Base-by-base conservation (phyloP, 1,139 yeast species). In the Sugiyamaella neomexicana region DNA sequence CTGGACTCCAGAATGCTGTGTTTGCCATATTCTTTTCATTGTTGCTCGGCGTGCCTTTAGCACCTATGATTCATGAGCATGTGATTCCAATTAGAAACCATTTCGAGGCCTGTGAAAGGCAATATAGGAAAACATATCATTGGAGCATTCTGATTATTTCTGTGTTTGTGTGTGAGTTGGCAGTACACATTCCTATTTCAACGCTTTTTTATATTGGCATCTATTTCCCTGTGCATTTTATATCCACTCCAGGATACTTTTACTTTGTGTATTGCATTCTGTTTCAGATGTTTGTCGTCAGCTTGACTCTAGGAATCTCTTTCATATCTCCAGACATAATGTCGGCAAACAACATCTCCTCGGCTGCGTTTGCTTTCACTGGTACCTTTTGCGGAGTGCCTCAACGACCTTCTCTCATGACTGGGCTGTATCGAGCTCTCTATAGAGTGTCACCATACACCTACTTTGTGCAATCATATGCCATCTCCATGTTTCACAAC, bases 341-440 rank as follows among this genome's bases (percentile, higher is more conserved):
- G 54, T 73, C 77, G 55, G 80, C 81, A 42, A 72, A 78, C 39
- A 73, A 70, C 68, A 75, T 79, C 51, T 74, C 76, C 60, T 69
- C 80, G 47, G 69, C 77, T 58, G 65, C 80, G 56, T 76, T 80
- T 60, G 75, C 82, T 13, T 68, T 76, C 64, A 65, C 73, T 68
- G 67, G 80, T 65, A 69, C 79, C 55, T 81, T 81, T 77, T 80
- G 84, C 71, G 86, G 86, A 73, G 80, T 80, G 40, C 67, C 81
- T 62, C 81, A 78, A 55, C 77, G 80, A 39, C 68, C 64, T 37
- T 65, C 70, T 16, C 72, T 66, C 43, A 75, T 80, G 75, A 83
- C 85, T 15, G 78, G 81, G 7, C 80, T 81, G 71, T 81, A 84
- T 84, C 71, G 72, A 41, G 80, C 80, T 65, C 78, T 81, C 83